phyloP scores from a whole-genome alignment of 192 early-diverging fungal genomes.

The Backusella westeae region DNA sequence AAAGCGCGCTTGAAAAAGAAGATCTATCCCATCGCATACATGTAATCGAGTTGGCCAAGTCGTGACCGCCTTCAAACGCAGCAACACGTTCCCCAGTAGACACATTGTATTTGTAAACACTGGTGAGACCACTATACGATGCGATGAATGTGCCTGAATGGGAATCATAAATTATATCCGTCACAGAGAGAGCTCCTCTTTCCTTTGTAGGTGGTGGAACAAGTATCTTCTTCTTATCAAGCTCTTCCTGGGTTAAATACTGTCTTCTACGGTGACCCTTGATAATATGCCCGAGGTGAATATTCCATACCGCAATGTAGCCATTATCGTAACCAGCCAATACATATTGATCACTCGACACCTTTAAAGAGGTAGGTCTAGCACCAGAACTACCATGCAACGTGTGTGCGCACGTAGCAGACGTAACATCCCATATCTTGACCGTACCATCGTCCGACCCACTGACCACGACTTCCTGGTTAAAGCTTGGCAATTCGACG shows the following conservation, averaged over 20 bases:
- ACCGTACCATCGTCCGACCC: slow-evolving; percentile 51
- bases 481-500: slow-evolving; percentile 13
- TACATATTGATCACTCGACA: slow-evolving; percentile 15
- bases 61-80: slow-evolving; percentile 15
- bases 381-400: slow-evolving; percentile 14
- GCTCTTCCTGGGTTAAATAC: not conserved
- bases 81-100: slow-evolving; percentile 19
- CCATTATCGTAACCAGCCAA: slow-evolving; percentile 37
- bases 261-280: not conserved
- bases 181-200: not conserved
- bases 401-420: slow-evolving; percentile 33
- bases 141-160: slow-evolving; percentile 15
- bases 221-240: not conserved
- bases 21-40: slow-evolving; percentile 29
- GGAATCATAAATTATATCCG: slow-evolving; percentile 19
- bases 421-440: slow-evolving; percentile 50
- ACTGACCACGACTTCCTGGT: slow-evolving; percentile 37
- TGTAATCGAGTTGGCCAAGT: slow-evolving; percentile 17
- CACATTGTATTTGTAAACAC: slow-evolving; percentile 24
- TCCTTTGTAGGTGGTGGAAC: not conserved
- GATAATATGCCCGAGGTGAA: slow-evolving; percentile 15
- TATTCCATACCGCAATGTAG: slow-evolving; percentile 29
- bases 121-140: slow-evolving; percentile 7
- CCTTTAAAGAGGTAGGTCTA: not conserved
- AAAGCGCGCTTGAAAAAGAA: not conserved